Evolutionary conservation across 2,329 filamentous ascomycete genomes (phyloP).

Genomic region (Fusarium coffeatum): DNA sequence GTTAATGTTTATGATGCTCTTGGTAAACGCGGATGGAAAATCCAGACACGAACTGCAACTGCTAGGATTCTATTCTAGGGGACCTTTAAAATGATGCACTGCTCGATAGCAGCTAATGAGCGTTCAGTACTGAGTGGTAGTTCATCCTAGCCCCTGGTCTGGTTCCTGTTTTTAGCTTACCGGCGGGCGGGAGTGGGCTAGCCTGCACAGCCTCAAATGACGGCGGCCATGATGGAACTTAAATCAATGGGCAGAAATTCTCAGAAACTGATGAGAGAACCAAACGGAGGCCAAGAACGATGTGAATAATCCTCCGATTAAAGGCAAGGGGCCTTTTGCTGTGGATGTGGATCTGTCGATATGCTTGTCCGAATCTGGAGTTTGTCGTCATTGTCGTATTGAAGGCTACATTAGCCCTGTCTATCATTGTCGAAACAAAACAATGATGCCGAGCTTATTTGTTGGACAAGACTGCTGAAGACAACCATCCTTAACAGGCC

Average conservation of each 20-base stretch:
- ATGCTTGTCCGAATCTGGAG: constrained; percentile 29
- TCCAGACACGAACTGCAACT: constrained; percentile 20
- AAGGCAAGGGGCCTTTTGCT: constrained; percentile 15
- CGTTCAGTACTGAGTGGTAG: constrained; percentile 20
- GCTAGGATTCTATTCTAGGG: constrained; percentile 25
- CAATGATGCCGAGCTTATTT: constrained; percentile 8
- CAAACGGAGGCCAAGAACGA: neutral
- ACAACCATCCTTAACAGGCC: neutral
- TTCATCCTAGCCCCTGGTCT: constrained; percentile 28
- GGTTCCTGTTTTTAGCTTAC: constrained; percentile 42
- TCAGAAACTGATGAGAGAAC: neutral
- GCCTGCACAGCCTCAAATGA: constrained; percentile 38
- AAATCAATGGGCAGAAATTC: constrained; percentile 11
- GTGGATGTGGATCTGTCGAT: constrained; percentile 22
- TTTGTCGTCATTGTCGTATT: constrained; percentile 20
- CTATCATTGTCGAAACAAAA: constrained; percentile 24
- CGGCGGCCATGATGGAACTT: constrained; percentile 21
- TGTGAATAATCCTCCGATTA: constrained; percentile 21
- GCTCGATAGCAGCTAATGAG: constrained; percentile 20
- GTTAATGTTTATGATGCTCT: neutral
- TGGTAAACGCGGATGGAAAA: constrained; percentile 10
- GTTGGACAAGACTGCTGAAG: neutral
- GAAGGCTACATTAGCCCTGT: constrained; percentile 4
- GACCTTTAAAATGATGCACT: constrained; percentile 19
- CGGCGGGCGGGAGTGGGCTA: constrained; percentile 31